Conservation (phyloP, 2,329 filamentous ascomycete species). For the Neurospora sp. region DNA sequence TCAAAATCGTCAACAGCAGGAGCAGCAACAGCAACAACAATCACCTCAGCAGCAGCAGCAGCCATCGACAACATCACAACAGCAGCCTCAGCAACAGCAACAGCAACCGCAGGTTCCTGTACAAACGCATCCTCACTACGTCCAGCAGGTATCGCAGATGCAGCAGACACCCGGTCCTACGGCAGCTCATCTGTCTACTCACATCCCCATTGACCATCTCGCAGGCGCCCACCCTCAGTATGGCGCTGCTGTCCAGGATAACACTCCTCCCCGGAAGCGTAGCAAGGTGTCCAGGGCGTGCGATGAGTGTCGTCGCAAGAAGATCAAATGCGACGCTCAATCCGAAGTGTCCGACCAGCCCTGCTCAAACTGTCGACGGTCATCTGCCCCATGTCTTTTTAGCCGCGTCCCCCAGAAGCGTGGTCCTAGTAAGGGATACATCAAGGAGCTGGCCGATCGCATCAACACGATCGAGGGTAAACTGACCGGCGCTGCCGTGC, state of each 20-base stretch:
- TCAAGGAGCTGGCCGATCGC: conserved; percentile 82
- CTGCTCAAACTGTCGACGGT: conserved; percentile 73
- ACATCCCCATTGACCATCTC: conserved; percentile 28
- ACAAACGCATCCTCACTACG: conserved; percentile 21
- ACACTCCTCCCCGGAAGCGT: conserved; percentile 61
- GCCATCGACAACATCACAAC: conserved; percentile 22
- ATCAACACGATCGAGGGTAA: conserved; percentile 76
- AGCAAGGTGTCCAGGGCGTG: conserved; percentile 84
- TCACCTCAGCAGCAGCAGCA: conserved; percentile 14
- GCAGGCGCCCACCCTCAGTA: conserved; percentile 21
- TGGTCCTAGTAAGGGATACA: conserved; percentile 87
- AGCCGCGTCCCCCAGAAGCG: conserved; percentile 82
- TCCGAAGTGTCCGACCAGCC: conserved; percentile 63
- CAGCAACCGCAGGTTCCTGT: conserved; percentile 8
- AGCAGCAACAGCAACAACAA: conserved; percentile 21
- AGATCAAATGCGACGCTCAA: conserved; percentile 79
- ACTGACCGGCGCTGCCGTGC: conserved; percentile 39
- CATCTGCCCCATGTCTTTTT: conserved; percentile 70
- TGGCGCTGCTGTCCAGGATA: conserved; percentile 33
- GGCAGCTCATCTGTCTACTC: conserved; percentile 22
- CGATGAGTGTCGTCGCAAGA: conserved; percentile 82
- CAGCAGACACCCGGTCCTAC: conserved; percentile 17
- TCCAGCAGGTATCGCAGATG: conserved; percentile 2
- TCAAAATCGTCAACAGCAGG: conserved; percentile 16
- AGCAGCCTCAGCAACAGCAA: conserved; percentile 17